A percentile compares a stretch with the other conserved stretches of the same genome.
These are phyloP conservation scores for Sphaerulina populicola DNA, from an alignment of 2,329 filamentous ascomycete genomes.

Conservation along the genomic window DNA sequence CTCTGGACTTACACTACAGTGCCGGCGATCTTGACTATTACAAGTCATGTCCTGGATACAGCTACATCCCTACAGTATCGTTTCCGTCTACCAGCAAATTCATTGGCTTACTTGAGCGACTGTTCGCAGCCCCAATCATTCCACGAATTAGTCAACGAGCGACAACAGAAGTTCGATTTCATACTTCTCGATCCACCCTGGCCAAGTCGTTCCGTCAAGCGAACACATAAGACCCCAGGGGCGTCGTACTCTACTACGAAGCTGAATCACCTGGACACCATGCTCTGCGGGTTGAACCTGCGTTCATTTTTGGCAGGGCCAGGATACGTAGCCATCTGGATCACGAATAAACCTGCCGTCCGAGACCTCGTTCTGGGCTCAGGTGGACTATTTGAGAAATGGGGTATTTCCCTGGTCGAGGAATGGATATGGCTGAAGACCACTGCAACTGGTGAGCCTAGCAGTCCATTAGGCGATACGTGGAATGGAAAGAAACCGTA, in stretches of 20 bases:
- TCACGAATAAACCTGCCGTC: conserved; percentile 61
- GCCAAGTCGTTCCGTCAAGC: conserved; percentile 67
- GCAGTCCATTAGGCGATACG: conserved; percentile 50
- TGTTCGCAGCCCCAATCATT: conserved; percentile 33
- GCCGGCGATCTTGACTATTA: background rate
- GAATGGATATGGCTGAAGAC: conserved; percentile 78
- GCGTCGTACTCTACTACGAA: conserved; percentile 29
- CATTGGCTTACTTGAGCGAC: conserved; percentile 46
- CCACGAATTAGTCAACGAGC: conserved; percentile 31
- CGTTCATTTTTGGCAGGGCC: conserved; percentile 45
- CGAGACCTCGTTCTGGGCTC: conserved; percentile 49
- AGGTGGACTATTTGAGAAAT: conserved; percentile 50
- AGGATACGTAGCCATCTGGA: conserved; percentile 63
- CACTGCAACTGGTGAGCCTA: conserved; percentile 55
- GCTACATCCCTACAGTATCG: background rate
- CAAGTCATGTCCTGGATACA: conserved; percentile 1
- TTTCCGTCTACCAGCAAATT: conserved; percentile 41
- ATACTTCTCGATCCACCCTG: conserved; percentile 70
- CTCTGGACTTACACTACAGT: background rate
- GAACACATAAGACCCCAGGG: conserved; percentile 41
- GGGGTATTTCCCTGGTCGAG: conserved; percentile 57
- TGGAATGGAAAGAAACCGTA: conserved; percentile 62
- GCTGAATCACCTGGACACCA: conserved; percentile 37
- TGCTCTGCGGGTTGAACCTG: conserved; percentile 42
- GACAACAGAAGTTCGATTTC: conserved; percentile 52